Conservation (phyloP, 2,329 filamentous ascomycete genomes). For the Fusarium pseudonygamai region DNA sequence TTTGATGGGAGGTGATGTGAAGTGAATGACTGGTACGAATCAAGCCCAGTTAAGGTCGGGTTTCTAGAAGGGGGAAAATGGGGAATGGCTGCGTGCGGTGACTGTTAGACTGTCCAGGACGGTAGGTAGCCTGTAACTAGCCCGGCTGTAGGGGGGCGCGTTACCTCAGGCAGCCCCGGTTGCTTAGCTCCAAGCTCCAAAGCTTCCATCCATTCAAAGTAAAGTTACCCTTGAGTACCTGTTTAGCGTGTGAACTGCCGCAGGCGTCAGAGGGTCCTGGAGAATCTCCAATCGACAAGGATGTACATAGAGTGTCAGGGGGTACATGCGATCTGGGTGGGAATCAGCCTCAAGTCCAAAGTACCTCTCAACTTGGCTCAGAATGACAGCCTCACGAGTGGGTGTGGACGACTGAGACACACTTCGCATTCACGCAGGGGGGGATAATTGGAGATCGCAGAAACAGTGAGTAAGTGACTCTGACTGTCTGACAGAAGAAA, state of each 20-base stretch:
- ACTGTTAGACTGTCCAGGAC: neutral
- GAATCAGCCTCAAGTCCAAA: conserved; percentile 19
- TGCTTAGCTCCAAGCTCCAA: conserved; percentile 1
- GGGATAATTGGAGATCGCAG: neutral
- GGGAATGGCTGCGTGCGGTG: conserved; percentile 19
- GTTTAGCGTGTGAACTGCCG: conserved; percentile 34
- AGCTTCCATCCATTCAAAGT: neutral
- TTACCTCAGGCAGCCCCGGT: neutral
- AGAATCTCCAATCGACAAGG: conserved; percentile 8
- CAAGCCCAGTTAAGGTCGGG: neutral
- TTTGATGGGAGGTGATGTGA: neutral
- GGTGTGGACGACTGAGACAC: conserved; percentile 32
- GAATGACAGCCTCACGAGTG: conserved; percentile 25
- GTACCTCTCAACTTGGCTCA: conserved; percentile 6
- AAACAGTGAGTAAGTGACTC: neutral
- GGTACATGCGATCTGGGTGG: conserved; percentile 18
- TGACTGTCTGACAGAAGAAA: neutral
- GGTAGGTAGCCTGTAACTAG: conserved; percentile 1
- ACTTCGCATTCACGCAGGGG: conserved; percentile 26
- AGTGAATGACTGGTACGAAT: neutral
- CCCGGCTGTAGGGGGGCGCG: neutral
- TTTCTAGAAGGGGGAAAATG: conserved; percentile 33
- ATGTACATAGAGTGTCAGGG: neutral
- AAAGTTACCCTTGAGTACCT: conserved; percentile 14
- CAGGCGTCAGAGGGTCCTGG: conserved; percentile 31